Evolutionary conservation across 257 asterid species (phyloP).

Genomic region (Plantago elongata): DNA sequence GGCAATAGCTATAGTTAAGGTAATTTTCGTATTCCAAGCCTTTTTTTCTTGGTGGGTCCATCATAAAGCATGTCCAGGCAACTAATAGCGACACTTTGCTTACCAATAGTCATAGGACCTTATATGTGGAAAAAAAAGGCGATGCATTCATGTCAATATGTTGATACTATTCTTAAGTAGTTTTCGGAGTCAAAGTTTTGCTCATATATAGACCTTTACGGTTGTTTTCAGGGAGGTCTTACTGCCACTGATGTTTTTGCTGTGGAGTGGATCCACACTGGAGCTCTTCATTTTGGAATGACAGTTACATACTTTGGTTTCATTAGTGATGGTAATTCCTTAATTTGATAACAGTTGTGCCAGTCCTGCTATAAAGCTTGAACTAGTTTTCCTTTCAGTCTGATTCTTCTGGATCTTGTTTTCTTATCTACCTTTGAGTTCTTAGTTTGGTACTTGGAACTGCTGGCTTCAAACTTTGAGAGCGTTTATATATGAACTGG

Average conservation of each 20-base stretch:
- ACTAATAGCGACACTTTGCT: conserved; percentile 6
- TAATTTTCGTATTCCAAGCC: conserved; percentile 21
- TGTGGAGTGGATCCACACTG: conserved; percentile 92
- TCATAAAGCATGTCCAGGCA: conserved; percentile 7
- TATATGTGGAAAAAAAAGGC: conserved; percentile 4
- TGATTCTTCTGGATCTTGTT: conserved; percentile 2
- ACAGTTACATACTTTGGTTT: conserved; percentile 94
- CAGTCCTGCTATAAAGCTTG: conserved; percentile 5
- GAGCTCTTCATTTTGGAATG: conserved; percentile 87
- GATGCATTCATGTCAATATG: conserved; percentile 4
- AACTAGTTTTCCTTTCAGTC: conserved; percentile 11
- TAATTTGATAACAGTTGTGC: conserved; percentile 10
- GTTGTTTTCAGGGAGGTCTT: conserved; percentile 77
- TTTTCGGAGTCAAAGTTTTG: conserved; percentile 10
- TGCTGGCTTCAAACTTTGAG: not conserved
- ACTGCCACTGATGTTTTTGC: conserved; percentile 97
- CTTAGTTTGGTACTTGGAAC: not conserved
- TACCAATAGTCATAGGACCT: conserved; percentile 1
- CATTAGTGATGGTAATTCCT: conserved; percentile 77
- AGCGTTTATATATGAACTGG: not conserved
- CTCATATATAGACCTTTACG: conserved; percentile 20
- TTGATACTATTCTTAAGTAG: not conserved
- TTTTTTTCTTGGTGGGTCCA: conserved; percentile 13
- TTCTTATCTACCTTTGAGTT: conserved; percentile 10
- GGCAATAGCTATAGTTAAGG: conserved; percentile 93